Evolutionary conservation across 371 early-diverging fungal genomes (phyloP).

Genomic region (Mucor saturninus): DNA sequence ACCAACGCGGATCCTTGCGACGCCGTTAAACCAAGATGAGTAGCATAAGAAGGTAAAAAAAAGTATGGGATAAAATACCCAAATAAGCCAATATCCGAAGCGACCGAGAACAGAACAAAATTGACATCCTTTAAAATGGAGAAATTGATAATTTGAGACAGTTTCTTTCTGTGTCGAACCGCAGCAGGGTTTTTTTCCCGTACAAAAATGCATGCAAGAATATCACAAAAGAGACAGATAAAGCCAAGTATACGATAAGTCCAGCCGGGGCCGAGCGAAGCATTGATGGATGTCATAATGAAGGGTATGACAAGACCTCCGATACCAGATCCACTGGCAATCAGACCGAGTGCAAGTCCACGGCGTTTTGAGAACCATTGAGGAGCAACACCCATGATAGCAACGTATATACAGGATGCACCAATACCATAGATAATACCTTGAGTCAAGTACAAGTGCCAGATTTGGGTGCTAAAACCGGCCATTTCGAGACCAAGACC

Average conservation of each 20-base stretch:
- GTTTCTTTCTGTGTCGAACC: slow-evolving; percentile 21
- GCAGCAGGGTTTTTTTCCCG: slow-evolving; percentile 34
- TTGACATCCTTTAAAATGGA: slow-evolving; percentile 47
- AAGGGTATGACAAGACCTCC: slow-evolving; percentile 78
- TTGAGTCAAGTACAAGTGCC: slow-evolving; percentile 74
- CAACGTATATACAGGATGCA: slow-evolving; percentile 54
- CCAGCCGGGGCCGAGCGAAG: slow-evolving; percentile 59
- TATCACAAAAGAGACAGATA: slow-evolving; percentile 46
- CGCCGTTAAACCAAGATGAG: slow-evolving; percentile 33
- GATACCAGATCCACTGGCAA: slow-evolving; percentile 78
- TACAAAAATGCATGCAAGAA: slow-evolving; percentile 42
- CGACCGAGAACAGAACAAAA: slow-evolving; percentile 48
- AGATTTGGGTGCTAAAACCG: slow-evolving; percentile 43
- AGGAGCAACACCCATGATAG: slow-evolving; percentile 59
- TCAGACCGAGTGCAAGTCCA: slow-evolving; percentile 76
- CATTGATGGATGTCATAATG: slow-evolving; percentile 62
- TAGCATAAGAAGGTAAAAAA: slow-evolving; percentile 52
- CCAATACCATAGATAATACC: slow-evolving; percentile 72
- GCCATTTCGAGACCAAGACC: slow-evolving; percentile 38
- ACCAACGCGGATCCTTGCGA: slow-evolving; percentile 38
- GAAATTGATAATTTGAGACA: slow-evolving; percentile 50
- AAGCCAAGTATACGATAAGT: slow-evolving; percentile 62
- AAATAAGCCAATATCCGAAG: slow-evolving; percentile 48
- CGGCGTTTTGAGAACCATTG: slow-evolving; percentile 80
- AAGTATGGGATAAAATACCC: slow-evolving; percentile 70